These are phyloP conservation scores for Blastomyces silverae DNA, from an alignment of 2,329 filamentous ascomycete genomes.

Conservation along the genomic window DNA sequence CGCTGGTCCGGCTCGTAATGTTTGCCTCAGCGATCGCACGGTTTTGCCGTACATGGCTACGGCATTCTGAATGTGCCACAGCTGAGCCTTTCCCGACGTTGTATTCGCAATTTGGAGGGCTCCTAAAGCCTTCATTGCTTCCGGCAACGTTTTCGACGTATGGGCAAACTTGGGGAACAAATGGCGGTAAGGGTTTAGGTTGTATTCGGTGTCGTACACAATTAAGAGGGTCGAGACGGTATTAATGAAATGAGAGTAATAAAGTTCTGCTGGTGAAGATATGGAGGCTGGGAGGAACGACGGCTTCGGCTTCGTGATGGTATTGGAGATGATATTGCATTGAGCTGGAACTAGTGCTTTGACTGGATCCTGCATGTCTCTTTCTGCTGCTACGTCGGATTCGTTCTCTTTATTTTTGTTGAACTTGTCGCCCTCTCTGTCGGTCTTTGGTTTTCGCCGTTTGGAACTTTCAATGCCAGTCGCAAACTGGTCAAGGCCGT, in stretches of 20 bases:
- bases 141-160: constrained; percentile 32
- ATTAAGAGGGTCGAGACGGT: constrained; percentile 32
- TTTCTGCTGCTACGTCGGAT: background rate
- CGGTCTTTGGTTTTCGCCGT: background rate
- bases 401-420: background rate
- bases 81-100: constrained; percentile 29
- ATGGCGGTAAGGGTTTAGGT: constrained; percentile 34
- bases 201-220: constrained; percentile 34
- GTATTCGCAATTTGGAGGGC: constrained; percentile 40
- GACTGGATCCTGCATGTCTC: background rate
- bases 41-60: constrained; percentile 37
- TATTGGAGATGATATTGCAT: background rate
- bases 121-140: constrained; percentile 38
- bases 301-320: background rate
- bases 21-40: constrained; percentile 30
- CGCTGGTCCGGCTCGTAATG: background rate
- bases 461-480: constrained; percentile 21
- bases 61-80: constrained; percentile 34
- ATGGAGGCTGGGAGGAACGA: background rate
- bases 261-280: constrained; percentile 28
- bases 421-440: background rate
- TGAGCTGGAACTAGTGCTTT: background rate
- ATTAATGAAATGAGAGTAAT: constrained; percentile 35
- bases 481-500: constrained; percentile 26
- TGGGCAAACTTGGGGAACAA: constrained; percentile 32